phyloP scores from a whole-genome alignment of 1,284 basidiomycete genomes.

The Sanghuangporus sanghuang region DNA sequence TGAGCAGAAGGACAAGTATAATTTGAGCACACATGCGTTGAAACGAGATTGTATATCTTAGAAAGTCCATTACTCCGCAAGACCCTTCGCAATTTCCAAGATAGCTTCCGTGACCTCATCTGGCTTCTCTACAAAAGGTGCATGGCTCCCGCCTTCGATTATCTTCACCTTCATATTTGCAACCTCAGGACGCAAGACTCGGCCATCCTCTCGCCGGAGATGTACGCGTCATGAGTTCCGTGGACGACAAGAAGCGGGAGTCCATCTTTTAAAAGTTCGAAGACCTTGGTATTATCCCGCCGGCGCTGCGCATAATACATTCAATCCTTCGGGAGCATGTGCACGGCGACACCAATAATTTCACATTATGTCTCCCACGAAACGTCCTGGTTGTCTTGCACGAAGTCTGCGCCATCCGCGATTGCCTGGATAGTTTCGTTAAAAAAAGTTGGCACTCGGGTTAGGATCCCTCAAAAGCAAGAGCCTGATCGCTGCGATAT shows the following conservation, averaged over 20 bases:
- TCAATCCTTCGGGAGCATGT: constrained; percentile 29
- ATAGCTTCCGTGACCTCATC: constrained; percentile 7
- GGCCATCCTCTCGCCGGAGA: constrained; percentile 24
- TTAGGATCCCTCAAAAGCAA: constrained; percentile 18
- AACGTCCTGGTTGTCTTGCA: constrained; percentile 21
- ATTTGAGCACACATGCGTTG: no score
- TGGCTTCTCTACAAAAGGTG: not conserved
- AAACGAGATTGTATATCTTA: no score
- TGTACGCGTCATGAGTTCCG: constrained; percentile 30
- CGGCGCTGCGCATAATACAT: constrained; percentile 25
- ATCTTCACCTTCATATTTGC: constrained; percentile 1
- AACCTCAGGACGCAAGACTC: constrained; percentile 17
- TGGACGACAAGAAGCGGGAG: constrained; percentile 32
- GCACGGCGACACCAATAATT: constrained; percentile 28
- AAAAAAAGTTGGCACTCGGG: constrained; percentile 21
- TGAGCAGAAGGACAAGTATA: no score
- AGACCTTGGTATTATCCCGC: constrained; percentile 29
- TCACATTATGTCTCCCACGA: constrained; percentile 27
- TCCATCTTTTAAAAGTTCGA: constrained; percentile 26
- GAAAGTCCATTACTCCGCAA: no score
- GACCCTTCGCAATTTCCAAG: not conserved
- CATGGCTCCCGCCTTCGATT: constrained; percentile 8
- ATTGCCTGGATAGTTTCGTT: constrained; percentile 16
- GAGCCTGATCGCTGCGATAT: constrained; percentile 16
- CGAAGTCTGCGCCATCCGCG: constrained; percentile 17